phyloP scores from a whole-genome alignment of 805 yeast genomes.

The Sugiyamaella valdiviana region DNA sequence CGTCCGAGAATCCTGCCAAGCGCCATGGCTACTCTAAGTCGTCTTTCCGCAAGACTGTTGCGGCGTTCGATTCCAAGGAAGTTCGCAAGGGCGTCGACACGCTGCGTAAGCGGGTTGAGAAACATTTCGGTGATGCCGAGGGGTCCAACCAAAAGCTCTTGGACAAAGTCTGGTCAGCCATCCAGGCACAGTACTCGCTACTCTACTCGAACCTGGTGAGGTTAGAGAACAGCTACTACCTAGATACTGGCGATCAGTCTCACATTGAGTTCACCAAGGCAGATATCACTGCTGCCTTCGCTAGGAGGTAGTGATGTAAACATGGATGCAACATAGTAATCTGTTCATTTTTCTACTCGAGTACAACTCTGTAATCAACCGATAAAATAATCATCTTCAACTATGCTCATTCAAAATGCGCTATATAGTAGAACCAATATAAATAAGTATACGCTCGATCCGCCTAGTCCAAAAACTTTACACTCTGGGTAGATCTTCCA shows the following conservation, averaged over 20 bases:
- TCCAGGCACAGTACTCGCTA: constrained; percentile 57
- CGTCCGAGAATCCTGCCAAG: constrained; percentile 41
- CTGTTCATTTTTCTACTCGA: too few species aligned
- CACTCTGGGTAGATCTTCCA: constrained; percentile 40
- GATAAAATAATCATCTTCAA: too few species aligned
- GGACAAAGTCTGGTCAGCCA: constrained; percentile 61
- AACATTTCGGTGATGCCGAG: constrained; percentile 40
- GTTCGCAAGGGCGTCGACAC: constrained; percentile 49
- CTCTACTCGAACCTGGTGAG: constrained; percentile 49
- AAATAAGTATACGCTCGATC: background rate
- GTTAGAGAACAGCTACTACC: constrained; percentile 51
- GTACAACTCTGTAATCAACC: too few species aligned
- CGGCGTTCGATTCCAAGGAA: constrained; percentile 53
- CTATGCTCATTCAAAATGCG: too few species aligned
- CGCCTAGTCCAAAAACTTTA: constrained; percentile 4
- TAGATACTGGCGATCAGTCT: constrained; percentile 28
- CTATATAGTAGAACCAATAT: too few species aligned
- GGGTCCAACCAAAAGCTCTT: constrained; percentile 49
- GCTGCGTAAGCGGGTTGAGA: constrained; percentile 49
- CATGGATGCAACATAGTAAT: too few species aligned
- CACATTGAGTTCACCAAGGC: constrained; percentile 48
- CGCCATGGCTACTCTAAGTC: constrained; percentile 60
- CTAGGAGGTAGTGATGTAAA: background rate
- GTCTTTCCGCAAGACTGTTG: constrained; percentile 51
- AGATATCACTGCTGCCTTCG: constrained; percentile 52